Conservation (phyloP, 805 yeast species). For the Saccharomycopsis synnaedendra region DNA sequence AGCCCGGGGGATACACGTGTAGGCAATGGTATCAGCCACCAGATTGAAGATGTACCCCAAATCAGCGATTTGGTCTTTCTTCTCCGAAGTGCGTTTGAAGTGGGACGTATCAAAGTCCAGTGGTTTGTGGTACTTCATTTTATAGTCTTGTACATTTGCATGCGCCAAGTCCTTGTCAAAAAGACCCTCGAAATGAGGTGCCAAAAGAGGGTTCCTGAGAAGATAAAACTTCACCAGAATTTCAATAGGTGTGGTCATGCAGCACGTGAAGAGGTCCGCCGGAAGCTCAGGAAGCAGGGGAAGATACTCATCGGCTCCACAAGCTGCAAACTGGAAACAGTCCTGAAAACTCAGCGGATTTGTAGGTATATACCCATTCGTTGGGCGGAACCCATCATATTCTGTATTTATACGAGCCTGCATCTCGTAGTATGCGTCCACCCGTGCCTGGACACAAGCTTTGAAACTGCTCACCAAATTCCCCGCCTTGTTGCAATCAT, state of each 20-base stretch:
- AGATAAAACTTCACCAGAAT: slow-evolving; percentile 88
- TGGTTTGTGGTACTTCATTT: slow-evolving; percentile 18
- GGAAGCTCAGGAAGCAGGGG: slow-evolving; percentile 94
- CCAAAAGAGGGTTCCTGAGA: slow-evolving; percentile 62
- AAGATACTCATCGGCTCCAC: slow-evolving; percentile 70
- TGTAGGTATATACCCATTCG: slow-evolving; percentile 14
- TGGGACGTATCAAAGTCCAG: slow-evolving; percentile 62
- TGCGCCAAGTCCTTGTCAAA: slow-evolving; percentile 21
- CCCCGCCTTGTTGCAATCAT: slow-evolving; percentile 92
- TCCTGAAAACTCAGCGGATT: slow-evolving; percentile 41
- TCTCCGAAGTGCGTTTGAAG: slow-evolving; percentile 52
- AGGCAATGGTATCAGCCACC: slow-evolving; percentile 94
- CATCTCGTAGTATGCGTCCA: slow-evolving; percentile 66
- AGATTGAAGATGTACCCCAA: slow-evolving; percentile 97
- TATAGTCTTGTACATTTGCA: slow-evolving; percentile 15
- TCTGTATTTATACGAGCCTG: slow-evolving; percentile 23
- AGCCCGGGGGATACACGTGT: slow-evolving; percentile 85
- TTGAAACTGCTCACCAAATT: slow-evolving; percentile 84
- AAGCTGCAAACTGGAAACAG: slow-evolving; percentile 90
- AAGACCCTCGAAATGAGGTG: slow-evolving; percentile 29
- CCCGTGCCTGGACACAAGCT: slow-evolving; percentile 79
- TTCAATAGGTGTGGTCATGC: slow-evolving; percentile 91
- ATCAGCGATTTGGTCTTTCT: slow-evolving; percentile 93
- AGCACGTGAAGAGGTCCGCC: slow-evolving; percentile 91
- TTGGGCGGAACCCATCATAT: not conserved